Evolutionary conservation across 2,329 filamentous ascomycete species (phyloP), one percentile per base, ranked within the genome.

Genomic region (Ophiostoma perfectum): DNA sequence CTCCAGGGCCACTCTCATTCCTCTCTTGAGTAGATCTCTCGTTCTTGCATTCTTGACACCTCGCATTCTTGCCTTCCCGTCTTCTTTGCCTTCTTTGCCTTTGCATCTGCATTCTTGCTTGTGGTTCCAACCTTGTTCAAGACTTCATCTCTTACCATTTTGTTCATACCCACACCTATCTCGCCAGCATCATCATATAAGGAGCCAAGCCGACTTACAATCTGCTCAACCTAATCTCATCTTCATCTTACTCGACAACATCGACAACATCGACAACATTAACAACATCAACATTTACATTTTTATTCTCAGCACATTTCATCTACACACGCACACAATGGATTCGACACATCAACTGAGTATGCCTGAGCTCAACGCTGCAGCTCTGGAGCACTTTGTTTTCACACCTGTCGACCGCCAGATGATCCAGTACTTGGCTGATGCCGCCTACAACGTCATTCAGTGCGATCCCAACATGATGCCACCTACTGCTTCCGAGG

Each of bases 381-480:
- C 84, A 67, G 91, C 91, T 65, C 84, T 95, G 72, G 90, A 93
- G 75, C 86, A 90, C 75, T 94, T 95, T 77, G 86, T 95, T 80
- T 91, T 90, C 79, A 85, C 86, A 73, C 88, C 89, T 9, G 91
- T 95, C 72, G 88, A 84, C 75, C 84, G 84, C 74, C 84, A 89
- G 68, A 95, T 95, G 91, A 90, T 95, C 74, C 78, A 81, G 70
- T 91, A 92, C 79, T 86, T 95, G 70, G 90, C 91, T 72, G 80
- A 83, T 70, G 91, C 91, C 75, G 90, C 91, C 69, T 83, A 83
- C 75, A 86, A 89, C 76, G 91, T 95, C 76, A 95, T 95, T 76
- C 85, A 89, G 75, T 94, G 91, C 82, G 91, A 95, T 76, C 80
- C 83, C 65, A 80, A 77, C 70, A 81, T 86, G 76, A 83, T 85